Base-by-base conservation (phyloP, 1,284 basidiomycete genomes). In the Tilletia caries region DNA sequence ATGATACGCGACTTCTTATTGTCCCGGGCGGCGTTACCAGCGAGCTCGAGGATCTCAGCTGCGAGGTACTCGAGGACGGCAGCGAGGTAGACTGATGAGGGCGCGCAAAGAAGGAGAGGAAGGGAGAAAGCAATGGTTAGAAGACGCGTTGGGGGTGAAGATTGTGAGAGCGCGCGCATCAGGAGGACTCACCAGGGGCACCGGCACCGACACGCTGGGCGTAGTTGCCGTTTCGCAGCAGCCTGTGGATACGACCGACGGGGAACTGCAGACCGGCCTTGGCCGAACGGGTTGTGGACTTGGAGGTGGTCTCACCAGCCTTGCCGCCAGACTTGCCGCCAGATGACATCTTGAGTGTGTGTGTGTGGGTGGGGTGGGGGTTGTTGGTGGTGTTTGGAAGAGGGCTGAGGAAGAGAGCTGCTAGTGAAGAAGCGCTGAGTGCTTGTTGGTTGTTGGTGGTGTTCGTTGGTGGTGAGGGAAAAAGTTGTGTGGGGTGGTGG, bases 41-140 rank as follows among this genome's bases (percentile, higher is more conserved):
- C 91, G 68, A 92, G 86, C 85, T 93, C 91, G 70, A 92, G 88
- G 78, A 93, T 90, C 84, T 93, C 92, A 58, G 92, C 92, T 32
- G 89, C 88, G 67, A 93, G 87, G 84, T 93, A 92, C 81, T 92
- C 91, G n/a, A 92, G 86, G 43, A 91, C 90, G 65, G 90, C 91
- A 68, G 91, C 90, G 70, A 92, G 88, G 85, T 92, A 92, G 71
- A 92, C 92, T 89, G 80, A 79, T 67, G 81, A 79, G 15, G 79
- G 82, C 70, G 81, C 77, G 80, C 44, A 58, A 23, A 60, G 48
- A 10, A 29, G 71, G 43, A 48, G 15, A 32, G 23, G 37, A 12
- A 23, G 13, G 37, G 18, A 20, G 6, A 13, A 5, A 23, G 37
- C 20, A 65, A 58, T 25, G n/a, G 15, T 6, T 41, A 41, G 37